A percentile compares a stretch with the other conserved stretches of the same genome.
phyloP scores from a whole-genome alignment of 139 green algal species.

The Astrephomene gubernaculifera region DNA sequence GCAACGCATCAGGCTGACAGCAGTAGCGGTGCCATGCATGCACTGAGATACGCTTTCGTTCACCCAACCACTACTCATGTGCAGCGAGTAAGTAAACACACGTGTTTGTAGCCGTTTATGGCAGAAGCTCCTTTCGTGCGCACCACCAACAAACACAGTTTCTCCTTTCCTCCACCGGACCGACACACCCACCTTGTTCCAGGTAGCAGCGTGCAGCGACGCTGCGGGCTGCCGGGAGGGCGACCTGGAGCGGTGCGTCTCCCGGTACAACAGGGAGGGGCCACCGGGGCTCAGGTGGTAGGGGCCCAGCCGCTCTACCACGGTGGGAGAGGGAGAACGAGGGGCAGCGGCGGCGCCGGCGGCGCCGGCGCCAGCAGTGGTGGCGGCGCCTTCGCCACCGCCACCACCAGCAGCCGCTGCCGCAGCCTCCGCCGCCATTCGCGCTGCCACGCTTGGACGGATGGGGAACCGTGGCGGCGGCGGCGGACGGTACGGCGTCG shows the following conservation, averaged over 20 bases:
- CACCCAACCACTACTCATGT: background rate
- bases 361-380: too few relatives aligned
- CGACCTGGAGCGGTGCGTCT: background rate
- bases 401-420: background rate
- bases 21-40: background rate
- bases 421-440: background rate
- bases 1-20: background rate
- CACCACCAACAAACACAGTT: too few relatives aligned
- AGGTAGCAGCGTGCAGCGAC: background rate
- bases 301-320: background rate
- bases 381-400: background rate
- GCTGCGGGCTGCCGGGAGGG: too few relatives aligned
- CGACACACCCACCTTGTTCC: slow-evolving; percentile 40
- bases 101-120: background rate
- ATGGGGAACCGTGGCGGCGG: background rate
- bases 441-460: background rate
- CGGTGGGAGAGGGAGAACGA: background rate
- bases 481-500: background rate
- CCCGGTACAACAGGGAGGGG: slow-evolving; percentile 36
- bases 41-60: background rate
- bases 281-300: slow-evolving; percentile 26
- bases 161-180: too few relatives aligned
- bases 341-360: too few relatives aligned
- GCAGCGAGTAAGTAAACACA: background rate
- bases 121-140: background rate